Evolutionary conservation across 208 protist genomes (phyloP), one percentile per base, ranked within the genome.

Genomic region (Vickermania spadyakhi): DNA sequence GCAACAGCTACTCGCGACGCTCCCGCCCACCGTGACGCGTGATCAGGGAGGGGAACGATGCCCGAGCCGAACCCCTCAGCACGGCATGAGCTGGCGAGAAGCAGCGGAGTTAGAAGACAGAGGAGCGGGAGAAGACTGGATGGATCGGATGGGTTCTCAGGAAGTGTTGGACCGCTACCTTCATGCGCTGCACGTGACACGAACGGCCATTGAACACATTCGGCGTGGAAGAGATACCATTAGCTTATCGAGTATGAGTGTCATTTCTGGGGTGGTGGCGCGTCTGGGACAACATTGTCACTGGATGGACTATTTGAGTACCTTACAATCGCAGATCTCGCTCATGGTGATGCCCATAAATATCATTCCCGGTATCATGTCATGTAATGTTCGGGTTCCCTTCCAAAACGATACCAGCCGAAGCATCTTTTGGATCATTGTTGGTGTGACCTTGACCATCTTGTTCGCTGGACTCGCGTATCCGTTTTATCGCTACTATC

Each of bases 261-360:
- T 93, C 66, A 73, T 93, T 31, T 77, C 80, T 62, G 86, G 86
- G 28, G 86, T 93, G 42, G 73, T 72, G 0, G 81, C 85, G 50
- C 81, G 86, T 2, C 72, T 93, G n/a, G 31, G 86, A 2, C 63
- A 81, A 42, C 86, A 86, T 60, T 93, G 86, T 64, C 74, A 93
- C 64, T 80, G 73, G 41, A 87, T 93, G 82, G 86, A 93, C 52
- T 93, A 86, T 51, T 52, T 93, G 42, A 93, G 84, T 60, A 66
- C 81, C 64, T 74, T 93, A 30, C 75, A 90, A 67, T 72, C 80
- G 14, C 72, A 83, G 58, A 89, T 93, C 41, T 31, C 82, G 1
- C 70, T 93, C 0, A 66, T 93, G 1, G 71, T 86, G 55, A 90
- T 93, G 75, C 86, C 86, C 0, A 73, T 90, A 25, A 68, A 65